Conservation (phyloP, 2,329 filamentous ascomycete genomes). For the Zasmidium angulare region DNA sequence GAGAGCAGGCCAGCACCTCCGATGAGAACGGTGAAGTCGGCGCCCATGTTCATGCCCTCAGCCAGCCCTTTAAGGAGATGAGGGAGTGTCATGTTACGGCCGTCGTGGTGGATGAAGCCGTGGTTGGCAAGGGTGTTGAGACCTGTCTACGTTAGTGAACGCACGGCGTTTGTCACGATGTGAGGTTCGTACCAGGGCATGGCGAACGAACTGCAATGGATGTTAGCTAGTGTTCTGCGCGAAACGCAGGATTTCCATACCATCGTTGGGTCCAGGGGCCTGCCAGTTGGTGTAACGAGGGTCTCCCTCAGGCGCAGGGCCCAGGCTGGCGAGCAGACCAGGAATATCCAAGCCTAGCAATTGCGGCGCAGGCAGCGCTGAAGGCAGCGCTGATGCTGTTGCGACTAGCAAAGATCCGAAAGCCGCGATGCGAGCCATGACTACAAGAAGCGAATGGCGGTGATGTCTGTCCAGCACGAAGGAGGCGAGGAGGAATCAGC, state of each 20-base stretch:
- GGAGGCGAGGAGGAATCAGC: neutral
- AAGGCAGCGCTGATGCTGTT: conserved; percentile 6
- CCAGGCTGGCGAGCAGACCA: conserved; percentile 23
- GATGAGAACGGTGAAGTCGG: conserved; percentile 30
- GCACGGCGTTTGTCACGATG: neutral
- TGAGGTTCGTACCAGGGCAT: too few species aligned
- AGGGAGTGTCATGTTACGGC: conserved; percentile 27
- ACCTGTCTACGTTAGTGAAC: conserved; percentile 26
- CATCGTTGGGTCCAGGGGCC: conserved; percentile 27
- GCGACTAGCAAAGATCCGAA: conserved; percentile 5
- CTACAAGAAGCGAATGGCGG: neutral
- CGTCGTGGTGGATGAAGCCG: conserved; percentile 29
- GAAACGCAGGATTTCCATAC: conserved; percentile 1
- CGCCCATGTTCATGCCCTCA: conserved; percentile 29
- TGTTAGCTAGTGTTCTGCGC: neutral
- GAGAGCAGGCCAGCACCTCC: conserved; percentile 30
- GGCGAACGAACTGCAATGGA: too few species aligned
- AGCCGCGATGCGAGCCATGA: neutral
- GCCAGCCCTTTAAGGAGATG: conserved; percentile 26
- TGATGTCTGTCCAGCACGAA: neutral
- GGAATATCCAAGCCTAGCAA: conserved; percentile 18
- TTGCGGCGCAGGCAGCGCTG: too few species aligned
- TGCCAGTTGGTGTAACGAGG: conserved; percentile 28
- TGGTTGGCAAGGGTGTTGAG: conserved; percentile 28
- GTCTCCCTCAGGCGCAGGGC: conserved; percentile 26